Conservation (phyloP, 192 early-diverging fungal genomes). For the Backusella tuberculispora region DNA sequence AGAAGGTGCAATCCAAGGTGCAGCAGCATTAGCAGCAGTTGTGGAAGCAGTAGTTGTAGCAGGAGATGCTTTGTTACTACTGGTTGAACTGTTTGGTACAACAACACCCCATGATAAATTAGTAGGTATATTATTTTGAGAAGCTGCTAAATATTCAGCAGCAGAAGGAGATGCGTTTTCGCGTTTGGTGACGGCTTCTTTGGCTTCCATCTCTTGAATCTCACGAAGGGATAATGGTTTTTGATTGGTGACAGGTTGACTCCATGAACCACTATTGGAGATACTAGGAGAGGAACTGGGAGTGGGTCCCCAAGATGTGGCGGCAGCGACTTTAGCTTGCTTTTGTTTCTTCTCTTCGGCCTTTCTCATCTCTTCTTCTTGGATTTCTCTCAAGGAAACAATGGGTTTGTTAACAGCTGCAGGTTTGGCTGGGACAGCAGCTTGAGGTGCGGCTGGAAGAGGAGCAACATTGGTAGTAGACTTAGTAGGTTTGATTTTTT, state of each 20-base stretch:
- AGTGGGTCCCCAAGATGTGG: slow-evolving; percentile 8
- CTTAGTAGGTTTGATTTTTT: background rate
- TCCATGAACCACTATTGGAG: background rate
- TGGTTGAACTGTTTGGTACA: slow-evolving; percentile 16
- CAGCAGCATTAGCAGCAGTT: slow-evolving; percentile 29
- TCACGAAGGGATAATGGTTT: slow-evolving; percentile 54
- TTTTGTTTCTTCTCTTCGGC: slow-evolving; percentile 42
- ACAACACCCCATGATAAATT: slow-evolving; percentile 47
- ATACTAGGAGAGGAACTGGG: slow-evolving; percentile 17
- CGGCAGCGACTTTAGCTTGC: slow-evolving; percentile 25
- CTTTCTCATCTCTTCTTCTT: slow-evolving; percentile 48
- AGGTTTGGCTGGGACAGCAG: background rate
- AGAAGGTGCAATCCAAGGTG: slow-evolving; percentile 40
- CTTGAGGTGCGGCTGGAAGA: background rate
- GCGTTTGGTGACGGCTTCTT: slow-evolving; percentile 29
- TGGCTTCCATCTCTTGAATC: slow-evolving; percentile 67
- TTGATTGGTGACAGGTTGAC: slow-evolving; percentile 18
- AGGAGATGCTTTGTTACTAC: slow-evolving; percentile 12
- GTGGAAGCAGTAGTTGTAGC: background rate
- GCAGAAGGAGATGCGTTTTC: background rate
- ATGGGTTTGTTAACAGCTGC: slow-evolving; percentile 30
- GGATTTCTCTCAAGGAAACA: slow-evolving; percentile 48
- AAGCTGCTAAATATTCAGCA: slow-evolving; percentile 1
- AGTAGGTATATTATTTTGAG: slow-evolving; percentile 6
- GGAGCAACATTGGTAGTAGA: too few relatives aligned